Conservation (phyloP, 2,329 filamentous ascomycete species). For the Penicillium sp. region DNA sequence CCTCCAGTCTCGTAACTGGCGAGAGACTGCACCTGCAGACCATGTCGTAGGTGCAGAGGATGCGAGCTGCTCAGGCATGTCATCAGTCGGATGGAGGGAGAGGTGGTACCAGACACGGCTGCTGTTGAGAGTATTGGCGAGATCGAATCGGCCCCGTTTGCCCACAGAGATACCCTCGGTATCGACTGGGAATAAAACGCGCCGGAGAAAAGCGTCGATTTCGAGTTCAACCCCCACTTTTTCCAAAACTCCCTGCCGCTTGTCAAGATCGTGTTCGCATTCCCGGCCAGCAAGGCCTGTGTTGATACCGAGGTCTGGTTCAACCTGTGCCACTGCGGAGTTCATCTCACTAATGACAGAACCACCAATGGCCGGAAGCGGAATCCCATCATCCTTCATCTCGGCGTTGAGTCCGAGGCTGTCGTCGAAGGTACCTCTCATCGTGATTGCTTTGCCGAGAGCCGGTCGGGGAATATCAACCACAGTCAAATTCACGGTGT, state of each 20-base stretch:
- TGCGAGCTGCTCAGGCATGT: constrained; percentile 68
- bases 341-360: constrained; percentile 87
- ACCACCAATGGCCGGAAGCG: constrained; percentile 69
- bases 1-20: constrained; percentile 89
- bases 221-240: constrained; percentile 82
- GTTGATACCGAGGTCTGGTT: constrained; percentile 74
- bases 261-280: constrained; percentile 75
- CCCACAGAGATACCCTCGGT: constrained; percentile 80
- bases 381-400: constrained; percentile 93
- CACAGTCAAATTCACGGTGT: constrained; percentile 84
- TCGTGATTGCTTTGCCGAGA: constrained; percentile 81
- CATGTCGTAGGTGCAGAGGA: constrained; percentile 73
- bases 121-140: constrained; percentile 70
- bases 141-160: constrained; percentile 73
- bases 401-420: constrained; percentile 89
- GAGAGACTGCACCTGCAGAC: constrained; percentile 90
- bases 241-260: constrained; percentile 78
- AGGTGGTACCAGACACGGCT: constrained; percentile 96
- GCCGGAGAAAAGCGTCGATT: constrained; percentile 76
- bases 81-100: constrained; percentile 86
- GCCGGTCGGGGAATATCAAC: constrained; percentile 78
- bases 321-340: constrained; percentile 72
- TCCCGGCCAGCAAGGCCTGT: constrained; percentile 67
- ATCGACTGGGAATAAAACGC: constrained; percentile 74
- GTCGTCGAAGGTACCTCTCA: constrained; percentile 92